These are phyloP conservation scores for Aspergillus sclerotiicarbonarius DNA, from an alignment of 495 filamentous ascomycete species.

Conservation along the genomic window DNA sequence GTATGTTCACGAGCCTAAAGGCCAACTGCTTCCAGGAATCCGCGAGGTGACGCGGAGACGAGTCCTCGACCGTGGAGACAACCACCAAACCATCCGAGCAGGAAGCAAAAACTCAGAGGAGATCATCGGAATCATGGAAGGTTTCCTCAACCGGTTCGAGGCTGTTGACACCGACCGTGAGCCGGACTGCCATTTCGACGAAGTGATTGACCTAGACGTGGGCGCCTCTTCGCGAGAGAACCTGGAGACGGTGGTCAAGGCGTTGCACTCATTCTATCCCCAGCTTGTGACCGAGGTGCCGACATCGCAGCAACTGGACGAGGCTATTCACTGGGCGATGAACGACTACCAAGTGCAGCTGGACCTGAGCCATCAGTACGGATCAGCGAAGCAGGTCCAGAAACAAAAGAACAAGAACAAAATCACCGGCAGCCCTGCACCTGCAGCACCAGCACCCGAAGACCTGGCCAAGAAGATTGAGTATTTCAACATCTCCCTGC, in stretches of 20 bases:
- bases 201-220: slow-evolving; percentile 82
- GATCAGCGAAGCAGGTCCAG: background rate
- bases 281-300: slow-evolving; percentile 71
- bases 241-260: slow-evolving; percentile 72
- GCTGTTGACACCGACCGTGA: slow-evolving; percentile 56
- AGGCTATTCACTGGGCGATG: slow-evolving; percentile 72
- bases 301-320: slow-evolving; percentile 68
- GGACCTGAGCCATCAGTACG: slow-evolving; percentile 57
- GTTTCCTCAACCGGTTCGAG: slow-evolving; percentile 85
- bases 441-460: slow-evolving; percentile 17
- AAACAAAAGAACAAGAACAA: slow-evolving; percentile 28
- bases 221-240: slow-evolving; percentile 74
- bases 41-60: slow-evolving; percentile 72
- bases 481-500: slow-evolving; percentile 74
- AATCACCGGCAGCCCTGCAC: slow-evolving; percentile 17
- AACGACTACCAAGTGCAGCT: slow-evolving; percentile 74
- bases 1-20: slow-evolving; percentile 75
- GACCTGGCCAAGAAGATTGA: slow-evolving; percentile 60
- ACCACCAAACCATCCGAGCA: slow-evolving; percentile 95
- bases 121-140: slow-evolving; percentile 89
- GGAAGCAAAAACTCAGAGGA: slow-evolving; percentile 62
- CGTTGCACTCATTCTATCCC: slow-evolving; percentile 70
- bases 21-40: slow-evolving; percentile 57
- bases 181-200: slow-evolving; percentile 77
- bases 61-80: slow-evolving; percentile 84